Evolutionary conservation across 768 basidiomycete genomes (phyloP).

Genomic region (Ramaria sp.): DNA sequence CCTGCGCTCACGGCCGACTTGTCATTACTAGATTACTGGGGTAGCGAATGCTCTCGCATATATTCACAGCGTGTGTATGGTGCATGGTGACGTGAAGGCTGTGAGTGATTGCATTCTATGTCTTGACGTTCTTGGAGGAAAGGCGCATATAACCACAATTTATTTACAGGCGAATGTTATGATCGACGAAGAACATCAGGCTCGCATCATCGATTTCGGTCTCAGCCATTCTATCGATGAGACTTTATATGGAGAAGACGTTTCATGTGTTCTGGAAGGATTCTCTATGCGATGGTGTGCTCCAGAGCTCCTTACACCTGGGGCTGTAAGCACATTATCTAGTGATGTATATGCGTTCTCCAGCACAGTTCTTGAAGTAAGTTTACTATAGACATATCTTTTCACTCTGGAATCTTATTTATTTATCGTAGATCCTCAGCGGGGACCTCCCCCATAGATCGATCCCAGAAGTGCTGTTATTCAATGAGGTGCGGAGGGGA

Average conservation of each 20-base stretch:
- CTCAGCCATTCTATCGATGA: constrained; percentile 20
- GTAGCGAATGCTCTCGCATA: neutral
- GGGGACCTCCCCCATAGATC: neutral
- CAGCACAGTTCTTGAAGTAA: constrained; percentile 18
- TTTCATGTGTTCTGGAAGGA: neutral
- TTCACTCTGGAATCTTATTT: neutral
- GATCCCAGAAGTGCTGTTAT: neutral
- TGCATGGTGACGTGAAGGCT: neutral
- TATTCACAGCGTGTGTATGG: neutral
- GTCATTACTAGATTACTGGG: neutral
- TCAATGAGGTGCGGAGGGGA: neutral
- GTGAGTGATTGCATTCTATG: neutral
- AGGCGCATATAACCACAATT: neutral
- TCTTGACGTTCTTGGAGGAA: neutral
- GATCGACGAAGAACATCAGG: constrained; percentile 21
- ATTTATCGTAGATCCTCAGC: neutral
- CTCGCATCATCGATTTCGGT: constrained; percentile 27
- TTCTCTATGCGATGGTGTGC: constrained; percentile 6
- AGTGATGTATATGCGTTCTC: constrained; percentile 36
- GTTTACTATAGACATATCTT: neutral
- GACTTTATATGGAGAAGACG: constrained; percentile 16
- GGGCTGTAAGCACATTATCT: constrained; percentile 17
- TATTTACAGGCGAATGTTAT: constrained; percentile 24
- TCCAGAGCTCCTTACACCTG: constrained; percentile 17
- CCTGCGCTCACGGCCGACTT: neutral